Conservation (phyloP, 1,139 yeast species). For the Suhomyces bolitotheri region DNA sequence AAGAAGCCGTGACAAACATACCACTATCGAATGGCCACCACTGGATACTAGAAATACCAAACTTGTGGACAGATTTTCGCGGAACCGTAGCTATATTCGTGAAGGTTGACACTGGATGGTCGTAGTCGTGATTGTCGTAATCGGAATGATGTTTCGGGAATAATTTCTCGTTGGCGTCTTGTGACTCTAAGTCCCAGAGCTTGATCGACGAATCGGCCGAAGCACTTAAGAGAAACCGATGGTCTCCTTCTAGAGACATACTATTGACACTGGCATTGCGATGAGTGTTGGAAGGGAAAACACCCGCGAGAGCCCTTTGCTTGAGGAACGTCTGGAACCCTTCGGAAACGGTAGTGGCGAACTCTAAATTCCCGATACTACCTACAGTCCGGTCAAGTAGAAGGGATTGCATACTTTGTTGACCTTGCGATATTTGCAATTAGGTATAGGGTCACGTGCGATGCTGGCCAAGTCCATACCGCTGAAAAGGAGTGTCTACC, state of each 20-base stretch:
- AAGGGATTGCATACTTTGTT: slow-evolving; percentile 37
- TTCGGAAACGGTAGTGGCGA: slow-evolving; percentile 42
- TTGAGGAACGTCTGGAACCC: slow-evolving; percentile 35
- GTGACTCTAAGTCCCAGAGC: slow-evolving; percentile 53
- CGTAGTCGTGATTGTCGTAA: slow-evolving; percentile 27
- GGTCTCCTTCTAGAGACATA: slow-evolving; percentile 60
- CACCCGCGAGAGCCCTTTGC: slow-evolving; percentile 26
- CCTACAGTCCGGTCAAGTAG: slow-evolving; percentile 37
- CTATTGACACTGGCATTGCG: slow-evolving; percentile 59
- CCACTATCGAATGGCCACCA: slow-evolving; percentile 96
- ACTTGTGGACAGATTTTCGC: slow-evolving; percentile 59
- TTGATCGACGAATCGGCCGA: slow-evolving; percentile 75
- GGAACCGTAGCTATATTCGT: slow-evolving; percentile 46
- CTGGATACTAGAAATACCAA: slow-evolving; percentile 68
- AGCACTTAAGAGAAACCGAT: slow-evolving; percentile 63
- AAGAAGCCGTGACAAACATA: slow-evolving; percentile 78
- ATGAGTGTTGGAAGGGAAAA: slow-evolving; percentile 44
- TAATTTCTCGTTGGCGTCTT: slow-evolving; percentile 17
- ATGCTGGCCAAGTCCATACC: too few relatives aligned
- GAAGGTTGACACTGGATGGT: slow-evolving; percentile 27
- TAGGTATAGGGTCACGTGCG: slow-evolving; percentile 2
- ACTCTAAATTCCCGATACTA: slow-evolving; percentile 32
- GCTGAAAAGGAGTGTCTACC: too few relatives aligned
- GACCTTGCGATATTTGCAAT: neutral
- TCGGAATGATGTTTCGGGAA: slow-evolving; percentile 12